Base-by-base conservation (phyloP, 169 alveolate genomes). In the Toxoplasma gondii region DNA sequence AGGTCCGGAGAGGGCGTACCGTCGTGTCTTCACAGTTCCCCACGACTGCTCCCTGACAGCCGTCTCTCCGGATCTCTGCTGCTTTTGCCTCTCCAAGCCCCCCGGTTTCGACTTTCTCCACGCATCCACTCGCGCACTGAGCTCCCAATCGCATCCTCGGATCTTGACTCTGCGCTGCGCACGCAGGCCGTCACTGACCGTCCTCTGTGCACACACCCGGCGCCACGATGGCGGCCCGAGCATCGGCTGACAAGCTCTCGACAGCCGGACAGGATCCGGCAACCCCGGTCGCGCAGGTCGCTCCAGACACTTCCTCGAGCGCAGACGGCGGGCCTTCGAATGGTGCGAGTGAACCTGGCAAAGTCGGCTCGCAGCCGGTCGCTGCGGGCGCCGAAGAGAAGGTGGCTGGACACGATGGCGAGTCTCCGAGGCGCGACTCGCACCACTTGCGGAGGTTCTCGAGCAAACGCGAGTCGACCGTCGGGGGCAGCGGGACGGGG, bases 201-300 rank as follows among this genome's bases (percentile, higher is more conserved):
- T 19, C n/a, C n/a, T 4, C n/a, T 64, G 24, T 27, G n/a, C 22
- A 31, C 29, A 27, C 74, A 64, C 74, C 74, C 22, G 74, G 74
- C n/a, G 74, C 74, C 74, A 64, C 31, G 74, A 64, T 64, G 74
- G 74, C 74, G 74, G 74, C 74, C 74, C 74, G n/a, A 64, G 74
- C 74, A 27, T 31, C 74, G n/a, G 34, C 7, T 7, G 29, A 22
- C 34, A 31, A 64, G 74, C n/a, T 31, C 31, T 16, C 74, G 58
- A 7, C 58, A 12, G 58, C 58, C 22, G 58, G 58, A 49, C 58
- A 49, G 12, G 58, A 49, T 49, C 58, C 58, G 58, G 12, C 58
- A 49, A 4, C 58, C 58, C 58, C 12, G 58, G 58, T 49, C 4
- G 58, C 12, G 58, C 58, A 49, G 58, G 22, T 49, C n/a, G 58